Conservation (phyloP, 2,329 filamentous ascomycete species). For the Plenodomus tracheiphilus region DNA sequence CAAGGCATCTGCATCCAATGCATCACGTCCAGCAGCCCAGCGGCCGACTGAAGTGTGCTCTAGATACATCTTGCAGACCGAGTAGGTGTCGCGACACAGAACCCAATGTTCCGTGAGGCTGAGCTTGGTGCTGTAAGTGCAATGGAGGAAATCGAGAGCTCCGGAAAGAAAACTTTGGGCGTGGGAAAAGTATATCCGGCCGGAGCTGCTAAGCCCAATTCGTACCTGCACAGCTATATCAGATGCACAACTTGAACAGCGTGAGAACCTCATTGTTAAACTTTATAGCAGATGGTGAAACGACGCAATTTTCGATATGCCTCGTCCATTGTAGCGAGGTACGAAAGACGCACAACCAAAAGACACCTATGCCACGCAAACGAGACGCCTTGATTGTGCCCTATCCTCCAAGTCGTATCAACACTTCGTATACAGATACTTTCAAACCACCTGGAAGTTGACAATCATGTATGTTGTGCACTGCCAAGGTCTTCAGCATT, state of each 20-base stretch:
- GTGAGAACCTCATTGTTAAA: too few relatives aligned
- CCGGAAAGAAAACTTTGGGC: background rate
- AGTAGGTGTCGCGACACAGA: background rate
- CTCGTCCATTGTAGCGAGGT: too few relatives aligned
- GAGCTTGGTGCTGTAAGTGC: background rate
- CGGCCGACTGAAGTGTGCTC: conserved; percentile 2
- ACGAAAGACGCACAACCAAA: too few relatives aligned
- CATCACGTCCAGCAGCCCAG: conserved; percentile 3
- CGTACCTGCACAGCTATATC: background rate
- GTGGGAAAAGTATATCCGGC: background rate
- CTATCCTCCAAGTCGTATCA: too few relatives aligned
- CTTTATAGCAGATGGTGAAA: too few relatives aligned
- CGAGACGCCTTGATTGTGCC: too few relatives aligned
- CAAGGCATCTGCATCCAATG: conserved; percentile 10
- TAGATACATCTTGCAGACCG: conserved; percentile 3
- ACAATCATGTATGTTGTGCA: too few relatives aligned
- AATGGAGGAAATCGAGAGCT: background rate
- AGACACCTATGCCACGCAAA: too few relatives aligned
- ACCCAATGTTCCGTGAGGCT: background rate
- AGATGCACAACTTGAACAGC: background rate
- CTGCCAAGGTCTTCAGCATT: too few relatives aligned
- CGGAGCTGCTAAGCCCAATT: background rate
- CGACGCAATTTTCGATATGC: too few relatives aligned
- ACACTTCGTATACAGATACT: too few relatives aligned
- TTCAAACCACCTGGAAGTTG: too few relatives aligned